Conservation (phyloP, 768 basidiomycete genomes). For the Hygrophoropsis aurantiaca region DNA sequence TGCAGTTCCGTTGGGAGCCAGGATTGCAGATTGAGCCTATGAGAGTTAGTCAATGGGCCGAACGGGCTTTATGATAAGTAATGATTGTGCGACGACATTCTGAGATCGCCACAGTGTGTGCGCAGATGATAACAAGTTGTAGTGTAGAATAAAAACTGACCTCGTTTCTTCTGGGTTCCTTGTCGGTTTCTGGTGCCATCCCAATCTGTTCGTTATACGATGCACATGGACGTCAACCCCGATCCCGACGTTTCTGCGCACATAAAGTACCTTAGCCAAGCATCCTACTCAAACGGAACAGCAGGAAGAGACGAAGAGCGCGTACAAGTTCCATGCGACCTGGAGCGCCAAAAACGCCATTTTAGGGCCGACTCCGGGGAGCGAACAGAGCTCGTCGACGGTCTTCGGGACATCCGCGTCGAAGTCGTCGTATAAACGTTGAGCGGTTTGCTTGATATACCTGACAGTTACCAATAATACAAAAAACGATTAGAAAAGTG, state of each 20-base stretch:
- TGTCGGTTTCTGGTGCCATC: conserved; percentile 88
- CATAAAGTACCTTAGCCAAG: no score
- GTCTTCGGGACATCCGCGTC: conserved; percentile 87
- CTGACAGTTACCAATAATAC: conserved; percentile 33
- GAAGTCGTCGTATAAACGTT: conserved; percentile 67
- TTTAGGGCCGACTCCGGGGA: conserved; percentile 94
- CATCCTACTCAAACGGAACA: no score
- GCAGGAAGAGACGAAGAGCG: conserved; percentile 1
- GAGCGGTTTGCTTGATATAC: conserved; percentile 74
- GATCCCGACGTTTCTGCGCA: conserved; percentile 85
- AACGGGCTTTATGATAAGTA: no score
- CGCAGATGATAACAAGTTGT: not conserved
- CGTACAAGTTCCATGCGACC: conserved; percentile 80
- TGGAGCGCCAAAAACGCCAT: conserved; percentile 91
- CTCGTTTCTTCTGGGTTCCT: conserved; percentile 88
- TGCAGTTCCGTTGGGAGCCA: conserved; percentile 80
- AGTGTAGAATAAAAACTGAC: conserved; percentile 33
- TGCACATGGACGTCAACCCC: conserved; percentile 98
- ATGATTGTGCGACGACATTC: not conserved
- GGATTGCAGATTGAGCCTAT: conserved; percentile 73
- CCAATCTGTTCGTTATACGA: conserved; percentile 87
- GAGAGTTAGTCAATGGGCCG: not conserved
- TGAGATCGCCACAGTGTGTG: no score
- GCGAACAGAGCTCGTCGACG: conserved; percentile 80
- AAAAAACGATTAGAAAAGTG: not conserved